Base-by-base conservation (phyloP, 495 filamentous ascomycete species). In the Penicillium roqueforti region DNA sequence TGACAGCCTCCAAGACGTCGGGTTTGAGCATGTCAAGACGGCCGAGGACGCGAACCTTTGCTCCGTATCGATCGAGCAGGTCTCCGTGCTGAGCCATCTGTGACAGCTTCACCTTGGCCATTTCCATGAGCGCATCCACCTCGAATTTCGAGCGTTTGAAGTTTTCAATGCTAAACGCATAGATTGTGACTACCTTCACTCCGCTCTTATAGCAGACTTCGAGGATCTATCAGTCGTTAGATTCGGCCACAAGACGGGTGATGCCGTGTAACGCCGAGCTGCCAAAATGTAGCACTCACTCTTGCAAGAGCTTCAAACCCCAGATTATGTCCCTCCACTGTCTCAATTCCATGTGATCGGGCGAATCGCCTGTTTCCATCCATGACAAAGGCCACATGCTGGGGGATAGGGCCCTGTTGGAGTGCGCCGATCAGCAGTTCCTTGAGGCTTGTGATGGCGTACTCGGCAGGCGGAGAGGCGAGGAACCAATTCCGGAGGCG, bases 61-160 rank as follows among this genome's bases (percentile, higher is more conserved):
- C 95, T 6, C 95, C 93, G 64, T 97, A 98, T 45, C 88, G 85
- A 60, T 98, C 90, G 42, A 98, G 76, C 28, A 98, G 74, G 62
- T 96, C 92, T 20, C 93, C 93, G 57, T 98, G 93, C 64, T 97
- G 90, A 10, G 87, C 82, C 64, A 98, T 77, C 62, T 98, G 93
- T 19, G 83, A 80, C 13, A 98, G 79, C 74, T 96, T 97, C 53
- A 92, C 82, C 73, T 95, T 95, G 31, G 92, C 92, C 79, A 98
- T 95, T 58, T 96, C 89, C 93, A 98, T 98, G 46, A 98, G 75
- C 14, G 89, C 91, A 68, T 96, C 91, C 29, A 98, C 95, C 68
- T 98, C 93, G 72, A 96, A 92, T 67, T 91, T 92, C n/a, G 91
- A 92, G 5, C 93, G 83, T 69, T 97, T 96, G 77, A 97, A 98